Evolutionary conservation across 108 stramenopile species (phyloP).

Genomic region (Mayamaea pseudoterrestris): DNA sequence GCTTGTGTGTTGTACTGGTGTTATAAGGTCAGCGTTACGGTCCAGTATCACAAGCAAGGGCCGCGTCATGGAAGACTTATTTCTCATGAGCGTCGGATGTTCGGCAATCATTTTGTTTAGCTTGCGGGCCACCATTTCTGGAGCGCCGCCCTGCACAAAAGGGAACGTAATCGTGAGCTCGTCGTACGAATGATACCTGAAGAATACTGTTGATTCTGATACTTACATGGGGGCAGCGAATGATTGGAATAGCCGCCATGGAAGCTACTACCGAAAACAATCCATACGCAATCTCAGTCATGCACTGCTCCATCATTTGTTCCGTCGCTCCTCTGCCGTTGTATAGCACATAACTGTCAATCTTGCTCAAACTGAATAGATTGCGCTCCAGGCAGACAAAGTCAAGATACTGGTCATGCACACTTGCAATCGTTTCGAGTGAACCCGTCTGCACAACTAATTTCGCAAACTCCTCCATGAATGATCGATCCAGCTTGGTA

Average conservation of each 20-base stretch:
- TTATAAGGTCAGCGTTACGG: conserved; percentile 88
- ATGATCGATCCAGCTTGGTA: conserved; percentile 67
- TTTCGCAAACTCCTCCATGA: conserved; percentile 94
- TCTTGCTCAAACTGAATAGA: conserved; percentile 76
- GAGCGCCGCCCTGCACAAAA: conserved; percentile 67
- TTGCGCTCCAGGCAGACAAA: conserved; percentile 84
- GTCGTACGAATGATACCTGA: not conserved
- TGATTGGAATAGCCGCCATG: conserved; percentile 77
- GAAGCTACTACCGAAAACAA: conserved; percentile 89
- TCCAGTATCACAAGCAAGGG: conserved; percentile 94
- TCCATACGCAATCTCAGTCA: conserved; percentile 79
- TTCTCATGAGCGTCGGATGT: conserved; percentile 58
- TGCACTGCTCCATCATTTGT: conserved; percentile 62
- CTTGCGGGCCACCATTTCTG: conserved; percentile 94
- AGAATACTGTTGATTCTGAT: not conserved
- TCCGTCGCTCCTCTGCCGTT: conserved; percentile 83
- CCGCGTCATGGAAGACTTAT: conserved; percentile 35
- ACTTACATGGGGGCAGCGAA: conserved; percentile 79
- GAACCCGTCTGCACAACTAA: conserved; percentile 74
- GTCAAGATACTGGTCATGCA: conserved; percentile 92
- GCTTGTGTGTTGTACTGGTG: conserved; percentile 84
- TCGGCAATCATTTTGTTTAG: conserved; percentile 75
- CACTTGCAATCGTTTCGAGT: conserved; percentile 57
- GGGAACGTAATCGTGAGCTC: not conserved
- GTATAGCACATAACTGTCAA: conserved; percentile 71